Percentiles rank a stretch among this genome's conserved stretches.
These are phyloP conservation scores for Ceratocystis huliohia DNA, from an alignment of 2,329 filamentous ascomycete species.

Conservation along the genomic window DNA sequence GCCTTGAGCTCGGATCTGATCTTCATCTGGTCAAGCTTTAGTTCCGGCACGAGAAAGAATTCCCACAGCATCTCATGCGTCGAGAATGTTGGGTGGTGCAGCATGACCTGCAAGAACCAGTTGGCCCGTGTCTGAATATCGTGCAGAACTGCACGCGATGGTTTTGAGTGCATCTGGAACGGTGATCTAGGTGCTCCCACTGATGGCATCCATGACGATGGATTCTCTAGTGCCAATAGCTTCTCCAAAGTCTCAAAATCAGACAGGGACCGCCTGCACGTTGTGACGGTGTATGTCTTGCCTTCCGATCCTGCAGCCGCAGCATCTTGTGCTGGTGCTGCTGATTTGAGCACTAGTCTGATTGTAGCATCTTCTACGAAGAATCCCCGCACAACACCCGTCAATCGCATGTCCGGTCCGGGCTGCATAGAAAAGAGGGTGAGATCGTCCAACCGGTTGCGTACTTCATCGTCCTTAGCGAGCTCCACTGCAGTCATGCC, in stretches of 20 bases:
- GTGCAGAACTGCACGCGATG: conserved; percentile 72
- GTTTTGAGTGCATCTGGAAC: conserved; percentile 85
- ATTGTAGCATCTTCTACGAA: conserved; percentile 96
- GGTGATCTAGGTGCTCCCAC: conserved; percentile 68
- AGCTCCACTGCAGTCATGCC: conserved; percentile 90
- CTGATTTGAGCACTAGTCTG: conserved; percentile 85
- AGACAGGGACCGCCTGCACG: conserved; percentile 70
- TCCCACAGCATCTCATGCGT: conserved; percentile 98
- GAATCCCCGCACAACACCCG: conserved; percentile 85
- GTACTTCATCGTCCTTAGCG: conserved; percentile 93
- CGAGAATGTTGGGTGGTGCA: conserved; percentile 81
- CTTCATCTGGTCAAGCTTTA: conserved; percentile 80
- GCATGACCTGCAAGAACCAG: conserved; percentile 72
- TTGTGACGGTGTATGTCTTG: conserved; percentile 83
- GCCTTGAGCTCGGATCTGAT: conserved; percentile 80
- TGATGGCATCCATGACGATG: conserved; percentile 84
- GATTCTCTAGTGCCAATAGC: conserved; percentile 76
- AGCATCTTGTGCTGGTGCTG: conserved; percentile 50
- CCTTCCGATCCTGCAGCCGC: conserved; percentile 31
- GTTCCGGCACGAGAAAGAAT: conserved; percentile 91
- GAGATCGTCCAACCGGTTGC: conserved; percentile 91
- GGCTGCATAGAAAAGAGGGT: conserved; percentile 65
- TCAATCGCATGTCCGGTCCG: conserved; percentile 66
- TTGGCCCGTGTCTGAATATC: conserved; percentile 81
- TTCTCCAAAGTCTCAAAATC: conserved; percentile 87